Conservation (phyloP, 1,284 basidiomycete species). For the Sanguinoderma infundibulare region DNA sequence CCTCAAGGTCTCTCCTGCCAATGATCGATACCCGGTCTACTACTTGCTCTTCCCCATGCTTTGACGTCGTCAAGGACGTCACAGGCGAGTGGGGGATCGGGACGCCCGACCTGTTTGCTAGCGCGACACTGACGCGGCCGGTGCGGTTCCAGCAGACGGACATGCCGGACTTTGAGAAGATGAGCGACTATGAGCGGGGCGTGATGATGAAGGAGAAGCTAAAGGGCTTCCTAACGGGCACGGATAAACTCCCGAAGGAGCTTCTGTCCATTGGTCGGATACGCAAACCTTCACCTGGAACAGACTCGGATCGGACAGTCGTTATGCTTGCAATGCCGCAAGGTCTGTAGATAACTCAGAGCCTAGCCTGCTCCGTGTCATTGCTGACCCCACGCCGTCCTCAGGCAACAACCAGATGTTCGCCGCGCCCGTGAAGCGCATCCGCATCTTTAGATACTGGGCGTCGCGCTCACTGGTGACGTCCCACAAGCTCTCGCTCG, state of each 20-base stretch:
- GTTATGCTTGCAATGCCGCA: no score
- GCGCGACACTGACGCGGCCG: conserved; percentile 70
- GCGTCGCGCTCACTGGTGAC: conserved; percentile 63
- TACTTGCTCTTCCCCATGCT: neutral
- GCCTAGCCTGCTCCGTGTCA: no score
- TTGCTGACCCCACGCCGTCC: no score
- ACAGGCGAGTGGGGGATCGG: conserved; percentile 78
- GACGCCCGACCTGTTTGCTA: conserved; percentile 77
- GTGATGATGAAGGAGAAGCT: conserved; percentile 67
- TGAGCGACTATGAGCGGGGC: conserved; percentile 65
- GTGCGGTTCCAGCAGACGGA: no score
- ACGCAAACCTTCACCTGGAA: no score
- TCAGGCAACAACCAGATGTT: no score
- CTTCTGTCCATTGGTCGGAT: conserved; percentile 81
- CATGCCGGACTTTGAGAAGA: conserved; percentile 34
- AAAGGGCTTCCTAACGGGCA: conserved; percentile 64
- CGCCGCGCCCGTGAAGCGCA: no score
- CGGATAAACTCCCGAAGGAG: conserved; percentile 74
- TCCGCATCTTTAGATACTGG: conserved; percentile 79
- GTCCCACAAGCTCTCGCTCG: conserved; percentile 42
- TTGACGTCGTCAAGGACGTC: no score
- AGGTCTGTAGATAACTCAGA: conserved; percentile 41
- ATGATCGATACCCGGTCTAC: neutral
- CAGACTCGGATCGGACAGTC: no score
- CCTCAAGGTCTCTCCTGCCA: neutral